Conservation (phyloP, 2,329 filamentous ascomycete genomes). For the Fusarium incarnatum region DNA sequence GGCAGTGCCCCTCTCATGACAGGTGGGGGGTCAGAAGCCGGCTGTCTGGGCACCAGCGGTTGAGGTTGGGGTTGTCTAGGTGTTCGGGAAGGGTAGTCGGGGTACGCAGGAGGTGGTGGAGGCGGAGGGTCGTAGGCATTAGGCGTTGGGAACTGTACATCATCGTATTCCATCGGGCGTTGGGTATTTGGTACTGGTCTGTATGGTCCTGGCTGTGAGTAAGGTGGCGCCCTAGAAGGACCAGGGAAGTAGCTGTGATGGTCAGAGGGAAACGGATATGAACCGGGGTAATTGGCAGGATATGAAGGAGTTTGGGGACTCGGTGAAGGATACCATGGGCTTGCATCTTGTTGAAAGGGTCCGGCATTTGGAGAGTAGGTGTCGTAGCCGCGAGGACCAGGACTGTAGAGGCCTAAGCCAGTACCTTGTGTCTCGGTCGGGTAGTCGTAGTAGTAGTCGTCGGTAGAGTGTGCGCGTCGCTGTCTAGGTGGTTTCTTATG, state of each 20-base stretch:
- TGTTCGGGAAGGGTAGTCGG: neutral
- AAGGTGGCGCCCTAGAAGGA: neutral
- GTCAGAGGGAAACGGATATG: neutral
- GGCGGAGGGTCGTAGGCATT: neutral
- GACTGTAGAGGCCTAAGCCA: neutral
- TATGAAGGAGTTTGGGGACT: rapidly evolving
- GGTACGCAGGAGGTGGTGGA: neutral
- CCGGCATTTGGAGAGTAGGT: neutral
- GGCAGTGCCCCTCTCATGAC: neutral
- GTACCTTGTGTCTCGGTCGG: neutral
- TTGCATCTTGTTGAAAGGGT: neutral
- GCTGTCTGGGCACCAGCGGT: neutral
- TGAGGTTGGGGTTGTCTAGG: neutral
- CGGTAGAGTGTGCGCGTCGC: neutral
- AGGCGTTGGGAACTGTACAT: neutral
- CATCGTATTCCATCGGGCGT: neutral
- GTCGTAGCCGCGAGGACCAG: neutral
- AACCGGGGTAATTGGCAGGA: neutral
- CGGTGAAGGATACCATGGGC: neutral
- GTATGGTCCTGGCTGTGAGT: neutral
- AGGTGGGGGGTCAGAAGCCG: neutral
- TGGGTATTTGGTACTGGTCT: neutral
- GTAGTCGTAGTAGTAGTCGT: neutral
- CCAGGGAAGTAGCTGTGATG: neutral
- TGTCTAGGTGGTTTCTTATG: neutral